Evolutionary conservation across 345 rosid species (phyloP).

Genomic region (Boechera divaricarpa): DNA sequence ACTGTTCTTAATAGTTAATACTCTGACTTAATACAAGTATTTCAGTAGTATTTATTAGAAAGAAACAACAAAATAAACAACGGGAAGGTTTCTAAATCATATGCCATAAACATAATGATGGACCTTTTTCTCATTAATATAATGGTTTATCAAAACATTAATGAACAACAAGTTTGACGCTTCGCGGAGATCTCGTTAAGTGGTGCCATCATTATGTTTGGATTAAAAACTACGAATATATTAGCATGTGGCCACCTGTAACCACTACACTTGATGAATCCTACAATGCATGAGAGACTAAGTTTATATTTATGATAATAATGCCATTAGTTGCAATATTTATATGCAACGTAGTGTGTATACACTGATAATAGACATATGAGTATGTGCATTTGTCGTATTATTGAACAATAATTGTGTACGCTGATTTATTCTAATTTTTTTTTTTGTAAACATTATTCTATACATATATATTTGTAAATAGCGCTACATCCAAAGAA

Average conservation of each 20-base stretch:
- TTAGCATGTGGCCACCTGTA: constrained; percentile 43
- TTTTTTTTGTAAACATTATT: no score
- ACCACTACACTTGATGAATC: constrained; percentile 17
- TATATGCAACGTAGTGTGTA: constrained; percentile 1
- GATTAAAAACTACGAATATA: constrained; percentile 28
- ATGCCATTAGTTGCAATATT: constrained; percentile 22
- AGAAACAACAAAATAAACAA: constrained; percentile 27
- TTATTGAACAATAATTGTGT: constrained; percentile 32
- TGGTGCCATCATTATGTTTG: constrained; percentile 18
- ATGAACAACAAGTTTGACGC: constrained; percentile 27
- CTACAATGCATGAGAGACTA: constrained; percentile 20
- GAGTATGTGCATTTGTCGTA: constrained; percentile 34
- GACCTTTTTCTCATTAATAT: constrained; percentile 7
- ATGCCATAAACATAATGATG: constrained; percentile 36
- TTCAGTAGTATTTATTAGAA: constrained; percentile 10
- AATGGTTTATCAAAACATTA: constrained; percentile 18
- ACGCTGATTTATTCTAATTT: not conserved
- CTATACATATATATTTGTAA: not conserved
- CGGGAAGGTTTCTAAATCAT: constrained; percentile 23
- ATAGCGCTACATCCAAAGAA: constrained; percentile 23
- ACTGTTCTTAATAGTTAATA: not conserved
- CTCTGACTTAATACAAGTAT: not conserved
- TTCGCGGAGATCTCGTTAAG: constrained; percentile 21
- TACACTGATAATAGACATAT: not conserved
- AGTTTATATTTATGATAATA: constrained; percentile 5